Conservation (phyloP, 192 early-diverging fungal genomes). For the Umbelopsis ramanniana region DNA sequence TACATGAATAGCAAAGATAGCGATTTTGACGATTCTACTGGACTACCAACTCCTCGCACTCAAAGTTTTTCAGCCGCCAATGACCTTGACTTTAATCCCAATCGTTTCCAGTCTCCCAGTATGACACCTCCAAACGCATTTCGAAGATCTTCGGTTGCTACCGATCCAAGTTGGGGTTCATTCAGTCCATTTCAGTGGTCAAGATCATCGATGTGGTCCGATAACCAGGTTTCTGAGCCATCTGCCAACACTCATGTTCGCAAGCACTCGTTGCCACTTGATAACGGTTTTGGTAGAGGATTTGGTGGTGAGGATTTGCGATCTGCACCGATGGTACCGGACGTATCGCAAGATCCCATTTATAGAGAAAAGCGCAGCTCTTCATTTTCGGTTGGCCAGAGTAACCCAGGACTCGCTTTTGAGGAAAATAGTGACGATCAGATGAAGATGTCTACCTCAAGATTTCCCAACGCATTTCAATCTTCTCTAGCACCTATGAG, state of each 20-base stretch:
- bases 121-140: conserved; percentile 1
- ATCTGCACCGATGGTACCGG: conserved; percentile 39
- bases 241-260: neutral
- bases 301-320: conserved; percentile 26
- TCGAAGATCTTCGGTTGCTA: neutral
- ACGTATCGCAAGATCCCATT: conserved; percentile 44
- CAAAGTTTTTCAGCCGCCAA: conserved; percentile 7
- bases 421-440: conserved; percentile 29
- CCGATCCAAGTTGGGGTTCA: conserved; percentile 48
- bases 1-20: neutral
- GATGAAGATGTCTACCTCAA: conserved; percentile 12
- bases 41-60: neutral
- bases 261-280: neutral
- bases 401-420: conserved; percentile 34
- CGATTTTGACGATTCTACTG: conserved; percentile 5
- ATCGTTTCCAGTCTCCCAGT: conserved; percentile 1
- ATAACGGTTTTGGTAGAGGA: conserved; percentile 1
- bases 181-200: conserved; percentile 55
- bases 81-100: conserved; percentile 6
- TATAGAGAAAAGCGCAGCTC: conserved; percentile 57
- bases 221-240: neutral
- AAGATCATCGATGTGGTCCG: conserved; percentile 41
- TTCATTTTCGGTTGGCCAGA: conserved; percentile 58
- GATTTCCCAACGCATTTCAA: conserved; percentile 40
- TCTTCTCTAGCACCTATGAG: conserved; percentile 45